Conservation (phyloP, 1,139 yeast species). For the Saccharomyces hybrid region DNA sequence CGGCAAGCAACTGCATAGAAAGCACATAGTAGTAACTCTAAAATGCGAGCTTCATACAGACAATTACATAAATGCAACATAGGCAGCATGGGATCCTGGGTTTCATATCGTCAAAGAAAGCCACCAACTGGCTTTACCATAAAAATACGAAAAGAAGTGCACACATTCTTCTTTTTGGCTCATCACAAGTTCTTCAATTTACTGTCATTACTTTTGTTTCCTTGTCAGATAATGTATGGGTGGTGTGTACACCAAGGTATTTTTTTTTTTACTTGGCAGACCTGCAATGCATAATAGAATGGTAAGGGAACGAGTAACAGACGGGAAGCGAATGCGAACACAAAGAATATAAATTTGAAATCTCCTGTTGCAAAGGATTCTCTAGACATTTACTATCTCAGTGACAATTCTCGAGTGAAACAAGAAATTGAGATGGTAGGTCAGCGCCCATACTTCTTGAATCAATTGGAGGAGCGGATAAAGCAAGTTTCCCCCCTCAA, state of each 20-base stretch:
- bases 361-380: background rate
- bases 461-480: no score
- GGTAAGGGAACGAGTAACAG: background rate
- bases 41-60: background rate
- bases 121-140: background rate
- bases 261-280: background rate
- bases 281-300: background rate
- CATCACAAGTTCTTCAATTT: no score
- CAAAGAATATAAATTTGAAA: background rate
- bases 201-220: background rate
- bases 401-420: background rate
- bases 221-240: background rate
- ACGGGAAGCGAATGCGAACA: background rate
- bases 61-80: background rate
- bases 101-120: background rate
- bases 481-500: no score
- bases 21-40: background rate
- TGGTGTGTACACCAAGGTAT: background rate
- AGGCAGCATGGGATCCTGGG: background rate
- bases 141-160: background rate
- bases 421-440: no score
- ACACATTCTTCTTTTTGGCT: background rate
- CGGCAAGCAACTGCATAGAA: background rate
- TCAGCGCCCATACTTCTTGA: no score
- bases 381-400: background rate